Evolutionary conservation across 768 basidiomycete genomes (phyloP), one percentile per base, ranked within the genome.

Genomic region (Daedalea quercina): DNA sequence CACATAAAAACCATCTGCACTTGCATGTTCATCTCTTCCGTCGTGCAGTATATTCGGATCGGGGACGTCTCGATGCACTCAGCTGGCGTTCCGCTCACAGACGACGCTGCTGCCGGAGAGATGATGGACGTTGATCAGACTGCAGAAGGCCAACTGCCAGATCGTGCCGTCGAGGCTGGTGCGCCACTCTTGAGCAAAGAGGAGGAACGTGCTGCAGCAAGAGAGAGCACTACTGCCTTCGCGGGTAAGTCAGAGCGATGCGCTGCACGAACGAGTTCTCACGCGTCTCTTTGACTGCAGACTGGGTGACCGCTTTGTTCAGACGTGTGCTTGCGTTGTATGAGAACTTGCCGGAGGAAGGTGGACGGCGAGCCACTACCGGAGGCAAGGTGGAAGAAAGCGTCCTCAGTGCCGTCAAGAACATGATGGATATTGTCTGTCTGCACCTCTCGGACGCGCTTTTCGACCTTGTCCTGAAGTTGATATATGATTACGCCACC

Each of bases 321-420:
- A 76, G 87, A 15, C 80, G 90, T 9, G 81, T 92, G 48, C 74
- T 92, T 49, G 80, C 88, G 1, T 70, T 97, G 19, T 94, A 87
- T 63, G 90, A 94, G 70, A 94, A 95, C 64, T 73, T 98, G 3
- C 94, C 94, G 0, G 95, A 98, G 66, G 94, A 95, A 69, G 93
- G 90, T 11, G 95, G 95, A 3, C 83, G 82, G 70, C 81, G 78
- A 69, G 89, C 89, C 56, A 85, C 78, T 33, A 91, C 90, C 1
- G 90, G 90, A 22, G 90, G 90, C n/a, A 89, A 88, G 65, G 79
- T 76, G 69, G 89, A 86, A 73, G 86, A 92, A 59, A 74, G 68
- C 35, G 84, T 90, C 23, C 75, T 91, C 50, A 89, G 85, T 63
- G 80, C 87, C 19, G 78, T 90, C 66, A 88, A 88, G 70, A 76